Conservation (phyloP, 129 eudicot genomes). For the Flaveria trinervia region DNA sequence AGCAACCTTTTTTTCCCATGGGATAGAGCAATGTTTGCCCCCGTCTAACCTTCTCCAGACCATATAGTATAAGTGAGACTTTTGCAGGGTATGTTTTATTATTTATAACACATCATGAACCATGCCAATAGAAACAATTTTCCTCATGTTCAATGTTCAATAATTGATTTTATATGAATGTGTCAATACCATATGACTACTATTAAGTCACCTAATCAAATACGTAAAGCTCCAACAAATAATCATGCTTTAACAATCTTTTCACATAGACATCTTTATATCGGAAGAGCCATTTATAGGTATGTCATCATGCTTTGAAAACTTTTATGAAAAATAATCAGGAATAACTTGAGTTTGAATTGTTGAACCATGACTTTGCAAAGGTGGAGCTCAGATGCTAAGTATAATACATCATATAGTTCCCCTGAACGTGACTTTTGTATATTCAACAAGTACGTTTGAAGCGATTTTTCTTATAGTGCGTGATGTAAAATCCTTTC, state of each 20-base stretch:
- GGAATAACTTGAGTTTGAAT: background rate
- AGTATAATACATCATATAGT: background rate
- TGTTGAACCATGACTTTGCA: background rate
- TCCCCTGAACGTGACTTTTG: background rate
- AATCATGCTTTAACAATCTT: background rate
- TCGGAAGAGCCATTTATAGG: background rate
- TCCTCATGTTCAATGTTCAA: background rate
- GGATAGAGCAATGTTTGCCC: no score
- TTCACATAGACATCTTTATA: background rate
- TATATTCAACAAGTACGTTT: background rate
- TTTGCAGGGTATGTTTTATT: no score
- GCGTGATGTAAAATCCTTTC: background rate
- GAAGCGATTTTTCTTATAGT: background rate
- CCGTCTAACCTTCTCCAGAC: no score
- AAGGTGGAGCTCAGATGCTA: background rate
- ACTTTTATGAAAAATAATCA: background rate
- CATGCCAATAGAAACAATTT: no score
- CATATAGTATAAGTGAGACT: no score
- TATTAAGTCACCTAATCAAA: background rate
- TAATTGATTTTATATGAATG: background rate
- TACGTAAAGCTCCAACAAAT: background rate
- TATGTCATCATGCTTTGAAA: background rate
- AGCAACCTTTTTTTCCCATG: no score
- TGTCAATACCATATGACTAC: background rate
- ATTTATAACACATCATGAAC: no score